phyloP scores from a whole-genome alignment of 768 basidiomycete species.

The Lactarius quietus region DNA sequence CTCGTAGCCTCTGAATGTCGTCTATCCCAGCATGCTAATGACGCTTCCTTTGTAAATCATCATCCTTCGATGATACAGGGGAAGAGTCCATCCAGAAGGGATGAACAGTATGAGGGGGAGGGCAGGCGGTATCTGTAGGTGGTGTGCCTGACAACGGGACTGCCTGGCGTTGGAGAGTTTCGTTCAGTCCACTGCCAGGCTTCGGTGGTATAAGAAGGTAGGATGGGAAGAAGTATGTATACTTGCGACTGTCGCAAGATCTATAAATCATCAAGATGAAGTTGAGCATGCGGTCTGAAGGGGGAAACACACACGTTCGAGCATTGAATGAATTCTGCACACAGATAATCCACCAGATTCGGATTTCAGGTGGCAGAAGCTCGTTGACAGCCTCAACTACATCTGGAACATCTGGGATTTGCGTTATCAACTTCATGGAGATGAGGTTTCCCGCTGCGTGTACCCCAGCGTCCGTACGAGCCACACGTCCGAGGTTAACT shows the following conservation, averaged over 20 bases:
- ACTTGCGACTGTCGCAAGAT: conserved; percentile 91
- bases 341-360: conserved; percentile 86
- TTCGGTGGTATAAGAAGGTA: conserved; percentile 91
- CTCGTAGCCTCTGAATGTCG: conserved; percentile 54
- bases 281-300: background rate
- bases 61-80: conserved; percentile 41
- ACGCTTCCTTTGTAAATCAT: conserved; percentile 64
- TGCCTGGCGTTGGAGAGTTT: conserved; percentile 38
- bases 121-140: conserved; percentile 11
- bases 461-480: conserved; percentile 95
- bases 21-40: conserved; percentile 60
- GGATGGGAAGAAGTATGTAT: conserved; percentile 95
- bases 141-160: conserved; percentile 29
- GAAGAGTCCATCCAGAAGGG: conserved; percentile 58
- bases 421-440: conserved; percentile 83
- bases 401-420: conserved; percentile 66
- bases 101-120: conserved; percentile 34
- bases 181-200: conserved; percentile 61
- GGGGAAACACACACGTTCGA: conserved; percentile 47
- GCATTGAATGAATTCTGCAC: conserved; percentile 83
- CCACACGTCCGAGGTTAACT: conserved; percentile 84
- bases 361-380: conserved; percentile 85
- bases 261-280: conserved; percentile 39
- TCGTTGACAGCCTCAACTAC: conserved; percentile 74
- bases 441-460: conserved; percentile 96